Base-by-base conservation (phyloP, 805 yeast species). In the Barnettozyma botsteinii region DNA sequence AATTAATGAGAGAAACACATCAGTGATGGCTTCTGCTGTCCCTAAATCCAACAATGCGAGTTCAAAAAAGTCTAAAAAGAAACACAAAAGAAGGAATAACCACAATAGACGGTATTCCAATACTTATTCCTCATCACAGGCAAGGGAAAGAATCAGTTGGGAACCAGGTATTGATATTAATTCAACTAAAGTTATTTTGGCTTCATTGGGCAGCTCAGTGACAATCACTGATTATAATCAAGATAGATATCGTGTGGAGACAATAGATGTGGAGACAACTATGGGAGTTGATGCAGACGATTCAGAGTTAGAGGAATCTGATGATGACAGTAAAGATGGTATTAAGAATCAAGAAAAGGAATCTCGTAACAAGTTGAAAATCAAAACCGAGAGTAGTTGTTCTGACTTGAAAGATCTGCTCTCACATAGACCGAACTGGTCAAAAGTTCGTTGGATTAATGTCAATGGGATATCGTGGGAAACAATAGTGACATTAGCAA, bases 391-490 rank as follows among this genome's bases (percentile, higher is more conserved):
- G 11, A 28, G n/a, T 4, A 34, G 40, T 35, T 55, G 50, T 19
- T 47, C 37, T 2, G 64, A 59, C 22, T 56, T 72, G 20, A 54
- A 52, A 22, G 41, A 45, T 4, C 55, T 58, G 0, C 43, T 76
- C n/a, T 38, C 52, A 2, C 42, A 41, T 7, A 51, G 67, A 28
- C 79, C 80, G 1, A 28, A 42, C 0, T 73, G 79, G 79, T 59
- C 75, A 3, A 60, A 63, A 34, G 75, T 75, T 1, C 56, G 80
- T 13, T 74, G 81, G 81, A 61, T 75, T 38, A 75, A 73, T 45
- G 75, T 76, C 18, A 75, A 74, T 50, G 82, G 81, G 0, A 56
- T 77, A n/a, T 72, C 79, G 2, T 74, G 79, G 79, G 81, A 75
- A 38, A 77, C 78, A 7, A 68, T 77, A 7, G 62, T 72, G 8